A percentile compares a stretch with the other conserved stretches of the same genome.
Conservation (phyloP, 2,329 filamentous ascomycete genomes). For the Sporothrix variecibatus region DNA sequence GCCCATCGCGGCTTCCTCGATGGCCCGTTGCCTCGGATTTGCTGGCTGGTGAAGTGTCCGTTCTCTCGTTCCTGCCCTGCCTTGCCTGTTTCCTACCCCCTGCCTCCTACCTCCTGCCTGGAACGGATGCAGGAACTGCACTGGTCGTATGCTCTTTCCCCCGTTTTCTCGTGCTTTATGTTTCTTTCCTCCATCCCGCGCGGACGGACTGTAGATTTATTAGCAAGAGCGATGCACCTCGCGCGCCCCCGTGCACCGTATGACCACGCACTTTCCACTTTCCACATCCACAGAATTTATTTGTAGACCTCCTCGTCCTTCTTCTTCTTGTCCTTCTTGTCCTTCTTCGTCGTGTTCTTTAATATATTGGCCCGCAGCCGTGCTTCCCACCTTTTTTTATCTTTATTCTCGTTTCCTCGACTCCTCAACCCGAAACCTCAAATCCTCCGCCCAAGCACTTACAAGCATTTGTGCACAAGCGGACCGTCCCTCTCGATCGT, state of each 20-base stretch:
- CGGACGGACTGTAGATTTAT: background rate
- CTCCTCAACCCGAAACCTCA: conserved; percentile 3
- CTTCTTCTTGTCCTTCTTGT: conserved; percentile 7
- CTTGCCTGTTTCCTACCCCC: background rate
- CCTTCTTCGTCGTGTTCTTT: conserved; percentile 16
- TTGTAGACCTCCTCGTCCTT: background rate
- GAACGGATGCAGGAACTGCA: conserved; percentile 14
- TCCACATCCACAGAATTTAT: background rate
- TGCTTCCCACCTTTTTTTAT: conserved; percentile 12
- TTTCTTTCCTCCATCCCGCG: conserved; percentile 5
- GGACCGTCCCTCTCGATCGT: background rate
- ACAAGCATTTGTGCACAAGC: conserved; percentile 3
- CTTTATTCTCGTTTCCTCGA: background rate
- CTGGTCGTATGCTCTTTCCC: conserved; percentile 4
- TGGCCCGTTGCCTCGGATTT: conserved; percentile 19
- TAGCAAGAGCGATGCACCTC: conserved; percentile 14
- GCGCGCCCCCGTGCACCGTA: conserved; percentile 16
- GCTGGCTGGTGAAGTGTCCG: background rate
- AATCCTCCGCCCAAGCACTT: background rate
- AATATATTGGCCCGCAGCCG: conserved; percentile 15
- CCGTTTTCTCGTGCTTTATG: background rate
- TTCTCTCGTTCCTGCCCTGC: conserved; percentile 10
- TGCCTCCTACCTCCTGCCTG: background rate
- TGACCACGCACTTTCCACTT: conserved; percentile 2
- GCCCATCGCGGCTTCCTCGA: conserved; percentile 12